These are phyloP conservation scores for Coemansia sp. DNA, from an alignment of 192 early-diverging fungal species.

Conservation along the genomic window DNA sequence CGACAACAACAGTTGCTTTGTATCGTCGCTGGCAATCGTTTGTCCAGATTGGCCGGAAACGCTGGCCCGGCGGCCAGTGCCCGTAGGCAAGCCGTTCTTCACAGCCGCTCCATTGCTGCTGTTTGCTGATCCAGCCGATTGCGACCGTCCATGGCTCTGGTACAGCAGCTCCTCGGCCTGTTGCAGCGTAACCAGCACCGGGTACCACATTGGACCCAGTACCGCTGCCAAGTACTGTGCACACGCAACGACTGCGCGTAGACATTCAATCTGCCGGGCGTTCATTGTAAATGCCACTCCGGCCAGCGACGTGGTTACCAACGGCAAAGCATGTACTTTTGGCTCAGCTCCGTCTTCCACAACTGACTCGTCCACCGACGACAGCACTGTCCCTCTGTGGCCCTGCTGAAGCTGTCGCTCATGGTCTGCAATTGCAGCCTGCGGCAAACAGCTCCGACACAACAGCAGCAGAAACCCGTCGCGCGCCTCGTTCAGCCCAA, in stretches of 20 bases:
- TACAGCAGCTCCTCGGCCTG: slow-evolving; percentile 77
- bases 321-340: slow-evolving; percentile 9
- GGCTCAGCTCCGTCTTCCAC: not conserved
- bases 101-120: not conserved
- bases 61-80: slow-evolving; percentile 3
- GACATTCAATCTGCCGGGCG: slow-evolving; percentile 75
- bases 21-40: not conserved
- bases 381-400: not conserved
- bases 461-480: slow-evolving; percentile 83
- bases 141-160: slow-evolving; percentile 20
- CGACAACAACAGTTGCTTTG: not conserved
- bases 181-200: slow-evolving; percentile 85
- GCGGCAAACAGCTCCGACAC: slow-evolving; percentile 82
- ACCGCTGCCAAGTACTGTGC: slow-evolving; percentile 71
- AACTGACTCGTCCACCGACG: not conserved
- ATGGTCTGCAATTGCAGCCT: slow-evolving; percentile 34
- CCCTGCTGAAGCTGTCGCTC: slow-evolving; percentile 23
- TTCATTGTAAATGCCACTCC: slow-evolving; percentile 56
- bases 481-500: slow-evolving; percentile 74
- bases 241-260: slow-evolving; percentile 70
- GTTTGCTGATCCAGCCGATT: not conserved
- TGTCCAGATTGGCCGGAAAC: not conserved
- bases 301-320: slow-evolving; percentile 28
- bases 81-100: too few species aligned
- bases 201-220: slow-evolving; percentile 82